phyloP scores from a whole-genome alignment of 352 stramenopile genomes.

The Peronosclerospora sorghi region DNA sequence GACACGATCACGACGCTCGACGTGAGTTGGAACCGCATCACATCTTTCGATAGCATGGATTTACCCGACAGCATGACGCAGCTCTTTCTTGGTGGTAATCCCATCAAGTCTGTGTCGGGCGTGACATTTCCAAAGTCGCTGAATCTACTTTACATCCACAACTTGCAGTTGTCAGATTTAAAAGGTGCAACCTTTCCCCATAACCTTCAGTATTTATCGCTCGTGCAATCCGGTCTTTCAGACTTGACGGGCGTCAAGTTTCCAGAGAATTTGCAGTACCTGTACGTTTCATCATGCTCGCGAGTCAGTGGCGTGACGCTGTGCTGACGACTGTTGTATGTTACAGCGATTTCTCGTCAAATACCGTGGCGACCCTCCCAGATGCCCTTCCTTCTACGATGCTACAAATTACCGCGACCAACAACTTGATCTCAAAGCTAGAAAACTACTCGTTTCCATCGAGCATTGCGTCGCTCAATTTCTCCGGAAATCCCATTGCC shows the following conservation, averaged over 20 bases:
- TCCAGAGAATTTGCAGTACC: slow-evolving; percentile 32
- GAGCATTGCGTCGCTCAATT: slow-evolving; percentile 37
- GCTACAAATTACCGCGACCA: slow-evolving; percentile 26
- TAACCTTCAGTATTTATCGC: slow-evolving; percentile 32
- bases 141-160: slow-evolving; percentile 59
- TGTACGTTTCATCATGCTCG: slow-evolving; percentile 23
- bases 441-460: slow-evolving; percentile 39
- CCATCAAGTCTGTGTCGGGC: slow-evolving; percentile 43
- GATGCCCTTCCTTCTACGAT: slow-evolving; percentile 19
- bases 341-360: slow-evolving; percentile 35
- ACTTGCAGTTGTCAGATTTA: slow-evolving; percentile 37
- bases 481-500: slow-evolving; percentile 47
- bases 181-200: slow-evolving; percentile 31
- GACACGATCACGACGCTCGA: slow-evolving; percentile 31
- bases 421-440: slow-evolving; percentile 40
- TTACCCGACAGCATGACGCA: slow-evolving; percentile 37
- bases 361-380: slow-evolving; percentile 29
- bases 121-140: slow-evolving; percentile 35
- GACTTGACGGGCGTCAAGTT: slow-evolving; percentile 31
- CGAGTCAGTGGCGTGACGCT: not conserved
- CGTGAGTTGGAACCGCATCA: slow-evolving; percentile 57
- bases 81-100: slow-evolving; percentile 55
- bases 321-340: not conserved
- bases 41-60: slow-evolving; percentile 48
- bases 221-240: slow-evolving; percentile 33